A percentile compares a stretch with the other conserved stretches of the same genome.
phyloP scores from a whole-genome alignment of 257 asterid genomes.

The Schizonepeta tenuifolia region DNA sequence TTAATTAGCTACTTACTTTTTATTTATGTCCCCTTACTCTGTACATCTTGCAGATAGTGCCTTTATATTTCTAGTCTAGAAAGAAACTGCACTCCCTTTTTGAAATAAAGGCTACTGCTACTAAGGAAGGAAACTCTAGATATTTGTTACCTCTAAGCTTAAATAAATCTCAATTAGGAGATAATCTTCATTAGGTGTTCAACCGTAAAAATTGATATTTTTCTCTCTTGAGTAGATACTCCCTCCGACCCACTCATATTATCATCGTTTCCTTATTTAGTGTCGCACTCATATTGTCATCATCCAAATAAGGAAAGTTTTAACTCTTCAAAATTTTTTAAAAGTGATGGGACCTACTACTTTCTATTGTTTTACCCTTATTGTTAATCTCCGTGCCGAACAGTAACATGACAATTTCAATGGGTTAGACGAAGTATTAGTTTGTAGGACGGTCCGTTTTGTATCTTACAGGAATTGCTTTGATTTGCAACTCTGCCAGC shows the following conservation, averaged over 20 bases:
- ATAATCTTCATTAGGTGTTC: neutral
- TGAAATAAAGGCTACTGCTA: conserved; percentile 5
- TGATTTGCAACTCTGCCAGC: neutral
- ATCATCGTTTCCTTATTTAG: no score
- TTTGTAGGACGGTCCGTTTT: neutral
- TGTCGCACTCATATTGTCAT: no score
- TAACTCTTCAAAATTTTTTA: no score
- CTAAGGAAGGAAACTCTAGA: conserved; percentile 12
- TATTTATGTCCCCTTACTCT: conserved; percentile 20
- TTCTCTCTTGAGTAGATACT: neutral
- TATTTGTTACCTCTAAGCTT: conserved; percentile 3
- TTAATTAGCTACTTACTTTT: neutral
- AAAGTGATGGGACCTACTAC: no score
- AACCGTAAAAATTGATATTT: neutral
- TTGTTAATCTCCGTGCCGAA: no score
- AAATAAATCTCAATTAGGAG: neutral
- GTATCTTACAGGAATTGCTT: neutral
- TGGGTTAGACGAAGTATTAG: no score
- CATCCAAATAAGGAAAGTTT: no score
- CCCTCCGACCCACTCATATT: no score
- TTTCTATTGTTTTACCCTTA: no score
- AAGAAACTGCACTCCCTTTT: neutral
- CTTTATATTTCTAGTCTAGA: conserved; percentile 6
- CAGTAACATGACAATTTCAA: no score
- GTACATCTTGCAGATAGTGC: conserved; percentile 14